These are phyloP conservation scores for Cytospora chrysosperma DNA, from an alignment of 2,329 filamentous ascomycete species.

Conservation along the genomic window DNA sequence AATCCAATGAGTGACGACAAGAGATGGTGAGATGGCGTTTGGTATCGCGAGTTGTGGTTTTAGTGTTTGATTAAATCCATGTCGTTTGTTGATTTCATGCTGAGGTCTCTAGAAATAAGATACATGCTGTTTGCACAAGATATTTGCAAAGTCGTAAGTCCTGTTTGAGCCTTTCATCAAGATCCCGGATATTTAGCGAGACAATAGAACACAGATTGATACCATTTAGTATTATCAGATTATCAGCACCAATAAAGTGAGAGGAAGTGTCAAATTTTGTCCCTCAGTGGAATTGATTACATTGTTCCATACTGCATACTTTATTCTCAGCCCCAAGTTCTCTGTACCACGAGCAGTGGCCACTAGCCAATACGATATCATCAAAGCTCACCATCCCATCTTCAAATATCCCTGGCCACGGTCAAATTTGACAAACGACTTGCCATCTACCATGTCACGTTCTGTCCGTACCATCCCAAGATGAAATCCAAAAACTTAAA, in stretches of 20 bases:
- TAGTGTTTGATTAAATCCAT: no score
- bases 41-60: no score
- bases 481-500: background rate
- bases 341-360: background rate
- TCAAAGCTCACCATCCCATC: background rate
- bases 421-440: background rate
- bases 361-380: background rate
- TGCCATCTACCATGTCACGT: background rate
- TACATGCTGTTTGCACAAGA: no score
- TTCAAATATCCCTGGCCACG: background rate
- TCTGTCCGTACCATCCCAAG: background rate
- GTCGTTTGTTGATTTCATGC: no score
- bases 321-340: no score
- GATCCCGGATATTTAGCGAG: background rate
- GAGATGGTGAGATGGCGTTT: no score
- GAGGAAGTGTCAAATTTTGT: no score
- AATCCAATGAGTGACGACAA: background rate
- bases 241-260: no score
- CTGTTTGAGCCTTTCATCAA: background rate
- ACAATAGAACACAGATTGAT: background rate
- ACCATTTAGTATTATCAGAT: no score
- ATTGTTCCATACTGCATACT: no score
- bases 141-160: background rate
- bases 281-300: no score
- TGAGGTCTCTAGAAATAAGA: no score